Base-by-base conservation (phyloP, 495 filamentous ascomycete genomes). In the Tuber indicum region DNA sequence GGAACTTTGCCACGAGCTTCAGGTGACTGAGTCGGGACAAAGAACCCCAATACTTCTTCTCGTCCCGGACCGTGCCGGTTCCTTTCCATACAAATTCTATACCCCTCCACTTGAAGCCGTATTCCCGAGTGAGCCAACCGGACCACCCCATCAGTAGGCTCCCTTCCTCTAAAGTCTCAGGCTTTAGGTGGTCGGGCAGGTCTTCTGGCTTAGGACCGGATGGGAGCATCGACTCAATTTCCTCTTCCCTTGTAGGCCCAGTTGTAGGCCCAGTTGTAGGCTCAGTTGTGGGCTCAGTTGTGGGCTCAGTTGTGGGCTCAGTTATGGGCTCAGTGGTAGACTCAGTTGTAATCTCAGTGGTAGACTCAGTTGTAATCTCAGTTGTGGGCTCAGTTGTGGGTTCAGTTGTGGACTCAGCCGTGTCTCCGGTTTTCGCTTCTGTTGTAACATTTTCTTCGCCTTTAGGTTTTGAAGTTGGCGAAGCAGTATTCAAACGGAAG, bases 41-140 rank as follows among this genome's bases (percentile, higher is more conserved):
- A 23, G 49, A 44, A 9, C 80, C 79, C 72, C 72, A 78, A 58
- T 76, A 81, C 21, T 76, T 79, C 58, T 80, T 76, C 58, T 81
- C 80, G 43, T 82, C 80, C 17, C 62, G 74, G 7, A 82, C 79
- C 3, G 79, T 78, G 19, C 79, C 73, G 23, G 80, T 82, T 3
- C 80, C 80, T 45, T 79, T 81, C 80, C 80, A 82, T n/a, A 73
- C 69, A 21, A 81, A 43, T 32, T 78, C 70, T 7, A 81, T 44
- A 14, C 78, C 76, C 12, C 62, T 73, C 49, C 78, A 78, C 3
- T 46, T 10, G 17, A 82, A 82, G 41, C 44, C 47, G 32, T 82
- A 82, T 62, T 82, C 74, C 26, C 80, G 70, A 71, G 80, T 81
- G n/a, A 74, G 76, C 80, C 80, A 82, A 17, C 80, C 80, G n/a